Evolutionary conservation across 1,139 yeast species (phyloP).

Genomic region (Eremothecium coryli): DNA sequence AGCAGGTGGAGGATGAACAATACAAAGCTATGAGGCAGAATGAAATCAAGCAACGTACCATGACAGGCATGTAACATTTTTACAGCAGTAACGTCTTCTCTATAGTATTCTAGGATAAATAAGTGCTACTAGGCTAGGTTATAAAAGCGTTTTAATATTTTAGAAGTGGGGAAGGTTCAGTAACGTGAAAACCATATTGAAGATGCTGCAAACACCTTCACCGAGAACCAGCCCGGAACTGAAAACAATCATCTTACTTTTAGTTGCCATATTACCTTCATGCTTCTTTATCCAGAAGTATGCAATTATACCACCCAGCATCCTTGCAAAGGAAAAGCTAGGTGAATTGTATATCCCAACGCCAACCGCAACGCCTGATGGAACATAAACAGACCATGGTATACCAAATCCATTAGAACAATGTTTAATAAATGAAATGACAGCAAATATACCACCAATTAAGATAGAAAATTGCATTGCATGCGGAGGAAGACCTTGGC

Average conservation of each 20-base stretch:
- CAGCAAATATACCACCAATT: conserved; percentile 61
- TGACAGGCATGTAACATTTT: conserved; percentile 10
- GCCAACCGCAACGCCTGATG: conserved; percentile 95
- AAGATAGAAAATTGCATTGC: conserved; percentile 57
- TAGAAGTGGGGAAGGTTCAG: no score
- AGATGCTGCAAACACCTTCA: conserved; percentile 80
- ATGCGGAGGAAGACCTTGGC: conserved; percentile 77
- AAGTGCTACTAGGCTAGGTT: neutral
- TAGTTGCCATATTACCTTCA: conserved; percentile 34
- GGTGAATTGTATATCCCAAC: conserved; percentile 93
- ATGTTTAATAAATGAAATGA: conserved; percentile 59
- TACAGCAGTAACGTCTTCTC: no score
- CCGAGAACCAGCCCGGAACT: conserved; percentile 91
- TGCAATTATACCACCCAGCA: conserved; percentile 77
- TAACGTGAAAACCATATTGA: conserved; percentile 71
- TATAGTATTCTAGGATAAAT: no score
- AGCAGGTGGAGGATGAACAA: conserved; percentile 52
- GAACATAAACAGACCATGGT: conserved; percentile 41
- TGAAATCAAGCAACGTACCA: conserved; percentile 21
- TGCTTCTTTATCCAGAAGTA: conserved; percentile 44
- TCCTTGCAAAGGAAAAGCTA: conserved; percentile 85
- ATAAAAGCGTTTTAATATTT: no score
- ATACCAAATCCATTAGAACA: conserved; percentile 35
- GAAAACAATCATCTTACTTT: conserved; percentile 69
- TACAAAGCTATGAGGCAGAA: conserved; percentile 47